phyloP scores from a whole-genome alignment of 164 flowering plant species.

The Cinnamomum chago region DNA sequence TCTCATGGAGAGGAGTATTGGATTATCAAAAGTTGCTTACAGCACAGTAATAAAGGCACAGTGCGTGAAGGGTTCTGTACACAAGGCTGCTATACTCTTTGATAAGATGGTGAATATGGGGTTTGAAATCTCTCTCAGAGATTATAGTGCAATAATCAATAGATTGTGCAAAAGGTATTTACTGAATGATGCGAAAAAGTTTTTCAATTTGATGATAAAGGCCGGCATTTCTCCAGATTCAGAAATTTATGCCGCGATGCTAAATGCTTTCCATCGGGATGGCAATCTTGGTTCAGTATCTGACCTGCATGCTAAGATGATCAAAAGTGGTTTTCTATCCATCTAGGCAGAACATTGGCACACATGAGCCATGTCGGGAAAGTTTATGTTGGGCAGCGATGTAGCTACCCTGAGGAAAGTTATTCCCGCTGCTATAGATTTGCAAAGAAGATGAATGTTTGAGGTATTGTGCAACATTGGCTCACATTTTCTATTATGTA shows the following conservation, averaged over 20 bases:
- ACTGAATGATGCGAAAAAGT: conserved; percentile 38
- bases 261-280: conserved; percentile 24
- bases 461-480: not conserved
- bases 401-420: not conserved
- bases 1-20: conserved; percentile 29
- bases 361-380: not conserved
- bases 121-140: conserved; percentile 49
- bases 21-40: conserved; percentile 52
- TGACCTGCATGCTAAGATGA: conserved; percentile 39
- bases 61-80: conserved; percentile 61
- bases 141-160: conserved; percentile 69
- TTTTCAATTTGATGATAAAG: conserved; percentile 47
- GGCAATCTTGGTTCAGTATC: conserved; percentile 26
- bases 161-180: conserved; percentile 64
- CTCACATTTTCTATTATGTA: not conserved
- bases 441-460: not conserved
- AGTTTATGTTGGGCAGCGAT: not conserved
- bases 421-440: not conserved
- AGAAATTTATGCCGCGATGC: conserved; percentile 38
- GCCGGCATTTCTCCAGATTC: conserved; percentile 48
- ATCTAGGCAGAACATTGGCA: not conserved
- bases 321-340: conserved; percentile 36
- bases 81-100: conserved; percentile 39
- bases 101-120: conserved; percentile 52
- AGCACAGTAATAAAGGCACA: conserved; percentile 66